Base-by-base conservation (phyloP, 140 eudicot genomes). In the Oenanthe javanica region DNA sequence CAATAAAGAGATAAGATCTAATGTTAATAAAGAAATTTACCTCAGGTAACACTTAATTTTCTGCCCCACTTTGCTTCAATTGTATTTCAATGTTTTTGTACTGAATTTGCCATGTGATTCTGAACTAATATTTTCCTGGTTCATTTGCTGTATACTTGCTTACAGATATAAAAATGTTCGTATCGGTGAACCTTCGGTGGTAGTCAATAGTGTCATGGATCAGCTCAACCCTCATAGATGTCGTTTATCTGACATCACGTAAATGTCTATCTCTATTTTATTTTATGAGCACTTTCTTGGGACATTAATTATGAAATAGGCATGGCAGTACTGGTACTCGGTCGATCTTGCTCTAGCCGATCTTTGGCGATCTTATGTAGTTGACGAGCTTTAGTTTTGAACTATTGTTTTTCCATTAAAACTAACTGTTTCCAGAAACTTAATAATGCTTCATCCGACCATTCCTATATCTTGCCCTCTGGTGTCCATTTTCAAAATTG, bases 171-270 rank as follows among this genome's bases (percentile, higher is more conserved):
- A n/a, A 78, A 89, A 91, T 84, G 93, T 95, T 61, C 84, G 90
- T 61, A 85, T 95, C 81, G 99, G 96, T 72, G 87, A 79, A 80
- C 98, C 99, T 76, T 88, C 93, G 2, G 45, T 86, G 19, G 42
- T 83, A 14, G 47, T 74, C 12, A 93, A 89, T 82, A 89, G 89
- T 76, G 86, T 85, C 43, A 74, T 81, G 6, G 86, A 79, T 42
- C 23, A 77, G 48, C 81, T 91, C 25, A 83, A 31, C 75, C 97
- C 99, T 77, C 97, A 92, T 11, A 80, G 19, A 79, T 95, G 97
- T 79, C 90, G 99, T 74, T 87, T 95, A 75, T 82, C 89, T 47
- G 96, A 93, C 77, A 80, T 83, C 36, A 95, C 99, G 99, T 94
- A 84, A 83, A 88, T 82, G 18, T 76, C 66, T 18, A 2, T 78